Evolutionary conservation across 139 green algal species (phyloP).

Genomic region (Chlorella sp.): DNA sequence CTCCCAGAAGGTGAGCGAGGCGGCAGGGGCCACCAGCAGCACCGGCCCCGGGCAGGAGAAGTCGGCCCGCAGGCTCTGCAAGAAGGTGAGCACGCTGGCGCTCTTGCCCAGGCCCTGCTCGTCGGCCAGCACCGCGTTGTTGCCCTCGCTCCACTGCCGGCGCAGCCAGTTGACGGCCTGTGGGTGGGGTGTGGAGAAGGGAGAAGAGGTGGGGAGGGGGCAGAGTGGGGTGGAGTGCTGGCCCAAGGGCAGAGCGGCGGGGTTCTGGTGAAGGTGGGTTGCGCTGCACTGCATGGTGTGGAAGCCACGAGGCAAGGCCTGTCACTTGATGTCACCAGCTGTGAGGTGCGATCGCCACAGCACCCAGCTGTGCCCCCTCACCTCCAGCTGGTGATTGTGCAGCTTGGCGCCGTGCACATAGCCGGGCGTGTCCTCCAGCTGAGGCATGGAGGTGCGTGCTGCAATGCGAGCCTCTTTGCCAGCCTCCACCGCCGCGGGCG

Average conservation of each 20-base stretch:
- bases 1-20: constrained; percentile 75
- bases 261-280: no score
- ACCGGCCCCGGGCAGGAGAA: constrained; percentile 60
- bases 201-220: neutral
- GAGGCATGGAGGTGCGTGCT: constrained; percentile 1
- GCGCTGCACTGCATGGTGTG: no score
- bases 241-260: no score
- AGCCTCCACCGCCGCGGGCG: constrained; percentile 44
- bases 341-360: no score
- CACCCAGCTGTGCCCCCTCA: neutral
- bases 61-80: constrained; percentile 64
- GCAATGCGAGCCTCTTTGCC: constrained; percentile 37
- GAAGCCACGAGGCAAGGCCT: no score
- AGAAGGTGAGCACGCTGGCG: constrained; percentile 69
- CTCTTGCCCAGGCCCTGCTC: constrained; percentile 84
- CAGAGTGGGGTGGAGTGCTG: neutral
- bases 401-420: constrained; percentile 53
- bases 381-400: constrained; percentile 78
- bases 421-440: constrained; percentile 18
- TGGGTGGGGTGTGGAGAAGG: neutral
- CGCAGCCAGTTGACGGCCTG: constrained; percentile 76
- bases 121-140: constrained; percentile 73
- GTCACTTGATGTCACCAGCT: no score
- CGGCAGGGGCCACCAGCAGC: constrained; percentile 71
- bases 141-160: constrained; percentile 59